Percentiles rank a stretch among this genome's conserved stretches.
These are phyloP conservation scores for Lolium multiflorum DNA, from an alignment of 176 grass and related monocot genomes.

Conservation along the genomic window DNA sequence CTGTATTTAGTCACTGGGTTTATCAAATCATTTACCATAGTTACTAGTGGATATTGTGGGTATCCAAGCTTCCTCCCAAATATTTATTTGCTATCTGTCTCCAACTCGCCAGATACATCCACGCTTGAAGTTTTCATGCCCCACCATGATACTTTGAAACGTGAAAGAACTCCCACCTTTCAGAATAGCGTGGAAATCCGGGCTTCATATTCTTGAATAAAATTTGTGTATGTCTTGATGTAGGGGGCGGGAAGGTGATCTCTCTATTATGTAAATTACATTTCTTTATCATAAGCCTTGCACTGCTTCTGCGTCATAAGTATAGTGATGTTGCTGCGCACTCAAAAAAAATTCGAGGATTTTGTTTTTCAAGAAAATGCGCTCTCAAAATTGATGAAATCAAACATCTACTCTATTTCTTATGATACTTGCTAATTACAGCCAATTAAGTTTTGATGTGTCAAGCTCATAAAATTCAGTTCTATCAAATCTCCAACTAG, in stretches of 20 bases:
- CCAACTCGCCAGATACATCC: not conserved
- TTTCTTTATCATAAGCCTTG: not conserved
- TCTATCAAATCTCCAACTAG: slow-evolving; percentile 11
- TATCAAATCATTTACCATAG: no score
- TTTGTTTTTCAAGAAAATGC: no score
- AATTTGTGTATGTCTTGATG: not conserved
- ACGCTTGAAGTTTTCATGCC: no score
- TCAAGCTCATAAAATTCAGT: slow-evolving; percentile 7
- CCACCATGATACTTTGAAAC: not conserved
- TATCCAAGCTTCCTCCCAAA: no score
- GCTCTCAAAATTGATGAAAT: no score
- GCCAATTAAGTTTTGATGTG: slow-evolving; percentile 4
- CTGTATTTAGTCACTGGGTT: no score
- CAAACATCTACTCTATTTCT: not conserved
- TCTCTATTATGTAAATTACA: not conserved
- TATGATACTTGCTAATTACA: not conserved
- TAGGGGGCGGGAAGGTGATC: not conserved
- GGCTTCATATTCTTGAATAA: not conserved
- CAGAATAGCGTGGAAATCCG: not conserved
- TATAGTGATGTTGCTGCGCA: not conserved
- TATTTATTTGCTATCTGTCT: no score
- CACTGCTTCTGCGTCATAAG: not conserved
- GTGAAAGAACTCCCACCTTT: slow-evolving; percentile 21
- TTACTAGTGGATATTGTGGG: no score
- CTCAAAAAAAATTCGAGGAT: no score